Base-by-base conservation (phyloP, 306 rosid genomes). In the Datisca glomerata region DNA sequence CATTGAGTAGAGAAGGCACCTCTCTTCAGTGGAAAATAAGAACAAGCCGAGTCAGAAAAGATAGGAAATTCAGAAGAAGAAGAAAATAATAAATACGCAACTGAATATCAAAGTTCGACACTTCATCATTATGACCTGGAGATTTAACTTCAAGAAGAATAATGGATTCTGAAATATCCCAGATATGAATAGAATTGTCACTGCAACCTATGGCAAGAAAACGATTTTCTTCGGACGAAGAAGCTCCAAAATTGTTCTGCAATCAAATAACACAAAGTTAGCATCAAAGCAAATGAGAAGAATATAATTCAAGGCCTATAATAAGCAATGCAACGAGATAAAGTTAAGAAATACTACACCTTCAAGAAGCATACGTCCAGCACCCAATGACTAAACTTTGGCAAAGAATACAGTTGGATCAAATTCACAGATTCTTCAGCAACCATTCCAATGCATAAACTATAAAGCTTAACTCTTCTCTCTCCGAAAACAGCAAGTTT, bases 1-100 rank as follows among this genome's bases (percentile, higher is more conserved):
- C 98, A 89, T 84, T 12, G 95, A 77, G 67, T 89, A 89, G 36
- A 89, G 65, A 57, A 89, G 95, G 60, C 94, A 79, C 53, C 75
- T 65, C 22, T 74, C 98, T 89, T 28, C 33, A 47, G 21, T 65
- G 12, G 21, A 53, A 48, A 43, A 56, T 36, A 34, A 37, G 23
- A 2, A 36, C 40, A 47, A 21, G 14, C 17, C 17, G 13, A 36
- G 22, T 15, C 40, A 27, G 28, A 53, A 53, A 33, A 41, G 3
- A 27, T 24, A 24, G 20, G n/a, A 37, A 9, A 3, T 35, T 7
- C 18, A n/a, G 27, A 2, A 57, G 25, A 41, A 51, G 35, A 47
- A 12, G 61, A 28, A 18, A 4, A 31, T 24, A 42, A 14, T 2
- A 11, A 23, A n/a, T 11, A 41, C 13, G 5, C 49, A 29, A 9